phyloP scores from a whole-genome alignment of 768 basidiomycete genomes.

The Macrolepiota albuminosa region DNA sequence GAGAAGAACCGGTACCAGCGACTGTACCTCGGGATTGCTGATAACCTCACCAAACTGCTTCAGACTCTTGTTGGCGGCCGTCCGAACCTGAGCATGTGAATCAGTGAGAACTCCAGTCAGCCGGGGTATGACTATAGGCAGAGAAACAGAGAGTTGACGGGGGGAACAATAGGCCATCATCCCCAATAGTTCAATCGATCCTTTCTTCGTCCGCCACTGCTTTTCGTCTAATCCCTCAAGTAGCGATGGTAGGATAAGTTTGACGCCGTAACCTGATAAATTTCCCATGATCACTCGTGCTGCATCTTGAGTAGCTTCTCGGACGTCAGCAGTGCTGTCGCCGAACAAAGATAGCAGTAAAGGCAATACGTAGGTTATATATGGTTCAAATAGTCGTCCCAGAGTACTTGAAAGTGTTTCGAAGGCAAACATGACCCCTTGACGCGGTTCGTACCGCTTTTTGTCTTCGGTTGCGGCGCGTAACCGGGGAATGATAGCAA shows the following conservation, averaged over 20 bases:
- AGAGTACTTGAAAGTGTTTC: slow-evolving; percentile 87
- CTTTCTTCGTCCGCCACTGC: slow-evolving; percentile 97
- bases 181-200: slow-evolving; percentile 93
- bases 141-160: slow-evolving; percentile 86
- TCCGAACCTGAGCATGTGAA: slow-evolving; percentile 93
- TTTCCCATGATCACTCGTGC: slow-evolving; percentile 93
- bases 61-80: slow-evolving; percentile 89
- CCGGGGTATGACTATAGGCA: slow-evolving; percentile 96
- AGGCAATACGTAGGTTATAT: slow-evolving; percentile 79
- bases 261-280: slow-evolving; percentile 92
- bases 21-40: slow-evolving; percentile 94
- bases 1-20: slow-evolving; percentile 81
- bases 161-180: slow-evolving; percentile 99
- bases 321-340: slow-evolving; percentile 80
- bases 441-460: slow-evolving; percentile 78
- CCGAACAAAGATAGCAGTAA: slow-evolving; percentile 82
- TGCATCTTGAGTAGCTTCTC: slow-evolving; percentile 91
- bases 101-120: slow-evolving; percentile 93
- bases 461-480: slow-evolving; percentile 82
- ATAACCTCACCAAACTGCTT: slow-evolving; percentile 99
- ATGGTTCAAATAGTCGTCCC: slow-evolving; percentile 91
- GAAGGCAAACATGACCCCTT: slow-evolving; percentile 93
- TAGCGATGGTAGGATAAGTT: slow-evolving; percentile 87
- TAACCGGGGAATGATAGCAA: slow-evolving; percentile 69
- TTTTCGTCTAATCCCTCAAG: slow-evolving; percentile 93